Base-by-base conservation (phyloP, 2,329 filamentous ascomycete species). In the Dryadomyces sulphureus region DNA sequence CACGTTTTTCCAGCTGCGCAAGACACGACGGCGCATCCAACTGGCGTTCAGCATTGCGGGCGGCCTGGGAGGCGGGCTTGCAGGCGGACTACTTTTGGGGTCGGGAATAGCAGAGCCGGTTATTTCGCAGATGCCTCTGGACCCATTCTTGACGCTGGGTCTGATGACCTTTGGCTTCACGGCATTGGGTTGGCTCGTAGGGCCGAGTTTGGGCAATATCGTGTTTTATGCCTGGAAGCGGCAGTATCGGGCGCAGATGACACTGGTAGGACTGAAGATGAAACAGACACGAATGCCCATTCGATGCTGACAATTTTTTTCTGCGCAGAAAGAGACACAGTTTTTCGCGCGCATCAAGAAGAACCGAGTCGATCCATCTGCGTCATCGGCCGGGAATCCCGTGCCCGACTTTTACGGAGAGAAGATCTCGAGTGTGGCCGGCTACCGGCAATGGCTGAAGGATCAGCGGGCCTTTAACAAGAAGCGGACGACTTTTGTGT, bases 331-430 rank as follows among this genome's bases (percentile, higher is more conserved):
- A 75, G 92, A 98, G 66, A 86, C 81, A 57, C 82, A 90, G 62
- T 95, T 98, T 69, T 95, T 90, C 64, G 77, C 81, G 50, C 77
- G 90, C 54, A 85, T 98, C 65, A 92, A 89, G 71, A 86, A 82
- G 64, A 83, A 92, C 67, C 80, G 92, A 22, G 90, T 94, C 50
- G 90, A 98, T 61, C 90, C 92, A 4, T 84, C 81, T 16, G 82
- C 83, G 45, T 93, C 88, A 51, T 94, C 86, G 36, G 81, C 92
- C 55, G 77, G 85, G 45, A 96, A 96, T 67, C 92, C 92, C 17
- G 85, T 94, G 1, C 89, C 90, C 38, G 92, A 98, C 62, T 98
- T 94, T 66, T 98, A 98, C 59, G 92, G 92, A 56, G 92, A 98
- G 69, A 96, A 95, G 20, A 94, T 98, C 56, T 85, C 84, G 44